Conservation (phyloP, 768 basidiomycete genomes). For the Mycena albidolilacea region DNA sequence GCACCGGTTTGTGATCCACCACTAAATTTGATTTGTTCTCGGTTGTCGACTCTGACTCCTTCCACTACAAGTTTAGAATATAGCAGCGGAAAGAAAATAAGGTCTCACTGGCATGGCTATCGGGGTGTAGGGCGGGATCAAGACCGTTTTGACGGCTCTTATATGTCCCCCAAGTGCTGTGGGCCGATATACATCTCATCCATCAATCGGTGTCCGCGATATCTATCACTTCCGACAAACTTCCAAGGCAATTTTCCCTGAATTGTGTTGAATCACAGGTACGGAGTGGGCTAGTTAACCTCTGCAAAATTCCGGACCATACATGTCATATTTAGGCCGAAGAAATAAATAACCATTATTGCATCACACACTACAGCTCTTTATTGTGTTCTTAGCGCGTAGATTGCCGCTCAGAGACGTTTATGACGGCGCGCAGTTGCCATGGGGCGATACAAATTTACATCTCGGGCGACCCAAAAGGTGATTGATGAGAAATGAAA, state of each 20-base stretch:
- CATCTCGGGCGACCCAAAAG: too few relatives aligned
- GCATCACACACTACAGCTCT: too few relatives aligned
- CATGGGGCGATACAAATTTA: too few relatives aligned
- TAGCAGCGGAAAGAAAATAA: not conserved
- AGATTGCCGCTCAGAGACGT: too few relatives aligned
- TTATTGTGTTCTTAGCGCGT: too few relatives aligned
- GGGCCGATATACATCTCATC: not conserved
- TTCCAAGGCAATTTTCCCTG: not conserved
- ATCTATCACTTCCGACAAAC: not conserved
- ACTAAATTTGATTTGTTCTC: not conserved
- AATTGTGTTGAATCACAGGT: not conserved
- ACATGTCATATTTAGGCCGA: not conserved
- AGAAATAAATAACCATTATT: too few relatives aligned
- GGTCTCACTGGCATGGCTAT: not conserved
- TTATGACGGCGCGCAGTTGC: too few relatives aligned
- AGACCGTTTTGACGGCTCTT: not conserved
- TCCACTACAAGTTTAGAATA: not conserved
- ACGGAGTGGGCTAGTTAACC: not conserved
- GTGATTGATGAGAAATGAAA: too few relatives aligned
- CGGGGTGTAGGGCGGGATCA: not conserved
- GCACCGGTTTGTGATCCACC: not conserved
- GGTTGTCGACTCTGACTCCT: not conserved
- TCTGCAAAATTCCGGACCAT: not conserved
- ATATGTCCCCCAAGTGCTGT: not conserved
- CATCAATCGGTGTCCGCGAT: not conserved